phyloP scores from a whole-genome alignment of 441 rosid species.

The Corymbia citriodora region DNA sequence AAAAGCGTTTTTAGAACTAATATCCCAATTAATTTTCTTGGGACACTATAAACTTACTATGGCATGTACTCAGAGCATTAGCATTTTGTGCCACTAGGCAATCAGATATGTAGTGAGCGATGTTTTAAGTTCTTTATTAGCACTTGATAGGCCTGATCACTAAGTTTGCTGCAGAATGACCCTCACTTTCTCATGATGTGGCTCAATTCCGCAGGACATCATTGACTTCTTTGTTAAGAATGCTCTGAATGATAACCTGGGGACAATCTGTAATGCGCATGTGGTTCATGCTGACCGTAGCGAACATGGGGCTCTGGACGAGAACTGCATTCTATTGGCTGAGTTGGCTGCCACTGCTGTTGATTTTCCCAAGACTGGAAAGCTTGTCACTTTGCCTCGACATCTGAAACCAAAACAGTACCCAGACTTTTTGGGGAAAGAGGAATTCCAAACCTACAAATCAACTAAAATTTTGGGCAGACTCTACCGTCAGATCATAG shows the following conservation, averaged over 20 bases:
- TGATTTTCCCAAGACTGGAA: slow-evolving; percentile 89
- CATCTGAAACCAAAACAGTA: slow-evolving; percentile 65
- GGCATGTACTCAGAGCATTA: background rate
- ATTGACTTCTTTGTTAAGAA: slow-evolving; percentile 64
- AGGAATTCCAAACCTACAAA: slow-evolving; percentile 54
- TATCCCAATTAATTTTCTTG: background rate
- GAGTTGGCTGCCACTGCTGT: slow-evolving; percentile 88
- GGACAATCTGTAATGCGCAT: slow-evolving; percentile 74
- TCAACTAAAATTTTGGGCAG: slow-evolving; percentile 73
- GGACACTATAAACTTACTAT: background rate
- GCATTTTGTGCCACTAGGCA: background rate
- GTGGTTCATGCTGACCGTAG: slow-evolving; percentile 85
- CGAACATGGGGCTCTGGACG: slow-evolving; percentile 62
- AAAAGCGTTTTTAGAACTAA: background rate
- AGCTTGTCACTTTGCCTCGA: slow-evolving; percentile 57
- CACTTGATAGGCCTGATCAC: background rate
- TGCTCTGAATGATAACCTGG: slow-evolving; percentile 67
- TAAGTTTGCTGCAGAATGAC: background rate
- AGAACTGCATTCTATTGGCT: slow-evolving; percentile 61
- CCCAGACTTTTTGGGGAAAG: slow-evolving; percentile 92
- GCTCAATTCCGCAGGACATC: slow-evolving; percentile 52
- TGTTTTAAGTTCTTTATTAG: background rate
- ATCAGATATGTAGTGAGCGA: background rate
- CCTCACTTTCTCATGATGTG: background rate
- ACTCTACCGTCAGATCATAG: slow-evolving; percentile 53